A percentile compares a stretch with the other conserved stretches of the same genome.
phyloP scores from a whole-genome alignment of 2,329 filamentous ascomycete species.

The Fusarium sp. region DNA sequence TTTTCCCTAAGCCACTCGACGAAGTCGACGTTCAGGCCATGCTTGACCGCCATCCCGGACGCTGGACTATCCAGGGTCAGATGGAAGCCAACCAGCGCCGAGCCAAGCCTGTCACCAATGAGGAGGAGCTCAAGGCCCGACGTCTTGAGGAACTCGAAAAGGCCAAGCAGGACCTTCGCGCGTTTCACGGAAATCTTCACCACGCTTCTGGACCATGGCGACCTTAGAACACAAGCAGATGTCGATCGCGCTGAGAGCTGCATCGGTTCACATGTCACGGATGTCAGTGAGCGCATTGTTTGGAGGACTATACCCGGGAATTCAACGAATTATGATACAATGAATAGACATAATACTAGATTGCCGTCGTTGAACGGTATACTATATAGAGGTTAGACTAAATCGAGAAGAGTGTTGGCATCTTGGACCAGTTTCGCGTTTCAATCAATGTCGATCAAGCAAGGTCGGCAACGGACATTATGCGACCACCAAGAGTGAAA shows the following conservation, averaged over 20 bases:
- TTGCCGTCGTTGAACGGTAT: conserved; percentile 10
- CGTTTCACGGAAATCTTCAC: conserved; percentile 45
- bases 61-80: conserved; percentile 52
- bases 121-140: conserved; percentile 47
- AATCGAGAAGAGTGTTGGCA: conserved; percentile 17
- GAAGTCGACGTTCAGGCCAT: conserved; percentile 55
- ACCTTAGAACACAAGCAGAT: conserved; percentile 6
- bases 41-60: conserved; percentile 55
- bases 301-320: conserved; percentile 36
- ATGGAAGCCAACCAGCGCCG: conserved; percentile 47
- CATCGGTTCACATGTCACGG: not conserved
- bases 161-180: conserved; percentile 58
- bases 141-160: conserved; percentile 55
- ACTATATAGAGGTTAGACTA: conserved; percentile 2
- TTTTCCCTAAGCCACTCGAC: conserved; percentile 53
- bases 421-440: conserved; percentile 20
- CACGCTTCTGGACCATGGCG: conserved; percentile 9
- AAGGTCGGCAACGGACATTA: conserved; percentile 56
- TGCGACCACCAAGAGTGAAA: conserved; percentile 71
- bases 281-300: conserved; percentile 31
- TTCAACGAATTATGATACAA: conserved; percentile 40
- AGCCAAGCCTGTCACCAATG: conserved; percentile 30
- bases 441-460: conserved; percentile 26
- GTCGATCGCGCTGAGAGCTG: not conserved
- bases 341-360: conserved; percentile 26